Percentiles rank a stretch among this genome's conserved stretches.
Evolutionary conservation across 257 asterid species (phyloP).

Genomic region (Cordia subcordata): DNA sequence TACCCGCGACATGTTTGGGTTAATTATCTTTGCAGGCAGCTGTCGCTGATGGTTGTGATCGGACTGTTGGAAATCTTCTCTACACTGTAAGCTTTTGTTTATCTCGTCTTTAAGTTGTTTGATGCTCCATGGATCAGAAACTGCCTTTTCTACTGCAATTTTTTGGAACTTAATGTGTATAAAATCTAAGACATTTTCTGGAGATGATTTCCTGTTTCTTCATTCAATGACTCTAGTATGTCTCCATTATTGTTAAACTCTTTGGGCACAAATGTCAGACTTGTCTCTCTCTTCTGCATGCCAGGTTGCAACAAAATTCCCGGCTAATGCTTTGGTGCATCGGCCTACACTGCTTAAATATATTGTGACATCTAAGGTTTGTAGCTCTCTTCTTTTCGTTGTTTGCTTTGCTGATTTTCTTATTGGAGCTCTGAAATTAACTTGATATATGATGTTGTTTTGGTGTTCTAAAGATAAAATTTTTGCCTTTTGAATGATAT

Average conservation of each 20-base stretch:
- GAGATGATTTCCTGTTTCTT: neutral
- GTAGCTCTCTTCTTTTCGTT: slow-evolving; percentile 2
- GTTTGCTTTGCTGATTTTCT: neutral
- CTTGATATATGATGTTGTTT: neutral
- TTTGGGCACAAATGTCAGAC: too few species aligned
- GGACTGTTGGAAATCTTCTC: slow-evolving; percentile 71
- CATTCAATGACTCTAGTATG: too few species aligned
- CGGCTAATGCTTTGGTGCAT: slow-evolving; percentile 76
- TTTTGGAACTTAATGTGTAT: neutral
- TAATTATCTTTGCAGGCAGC: slow-evolving; percentile 49
- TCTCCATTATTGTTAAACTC: too few species aligned
- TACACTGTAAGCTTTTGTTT: slow-evolving; percentile 54
- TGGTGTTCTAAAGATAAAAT: neutral
- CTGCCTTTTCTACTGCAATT: too few species aligned
- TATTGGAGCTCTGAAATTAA: neutral
- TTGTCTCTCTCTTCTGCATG: slow-evolving; percentile 1
- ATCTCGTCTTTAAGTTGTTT: slow-evolving; percentile 3
- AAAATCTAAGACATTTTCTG: neutral
- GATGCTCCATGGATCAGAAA: slow-evolving; percentile 1
- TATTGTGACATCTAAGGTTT: slow-evolving; percentile 63
- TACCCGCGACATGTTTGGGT: neutral
- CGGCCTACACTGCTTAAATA: slow-evolving; percentile 68
- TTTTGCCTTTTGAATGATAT: neutral
- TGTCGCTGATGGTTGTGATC: slow-evolving; percentile 74
- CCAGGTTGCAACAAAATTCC: slow-evolving; percentile 86